Percentiles rank a stretch among this genome's conserved stretches.
Conservation (phyloP, 2,329 filamentous ascomycete species). For the Colletotrichum viniferum region DNA sequence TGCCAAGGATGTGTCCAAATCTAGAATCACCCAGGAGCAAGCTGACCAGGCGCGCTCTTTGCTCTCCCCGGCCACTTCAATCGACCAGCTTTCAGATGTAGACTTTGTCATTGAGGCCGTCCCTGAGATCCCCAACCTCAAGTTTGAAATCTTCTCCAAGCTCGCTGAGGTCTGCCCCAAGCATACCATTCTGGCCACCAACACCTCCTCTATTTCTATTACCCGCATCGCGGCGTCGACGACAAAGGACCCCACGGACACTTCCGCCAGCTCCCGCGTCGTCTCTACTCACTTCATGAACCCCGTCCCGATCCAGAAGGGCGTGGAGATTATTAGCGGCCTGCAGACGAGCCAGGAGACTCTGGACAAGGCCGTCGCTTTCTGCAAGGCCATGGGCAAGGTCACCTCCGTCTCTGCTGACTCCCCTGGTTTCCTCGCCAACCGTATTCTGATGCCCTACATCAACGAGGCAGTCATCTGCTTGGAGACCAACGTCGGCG, state of each 20-base stretch:
- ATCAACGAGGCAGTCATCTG: conserved; percentile 99
- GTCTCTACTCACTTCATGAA: conserved; percentile 99
- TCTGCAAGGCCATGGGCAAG: conserved; percentile 94
- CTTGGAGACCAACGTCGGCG: conserved; percentile 89
- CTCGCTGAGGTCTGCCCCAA: conserved; percentile 81
- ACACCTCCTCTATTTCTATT: conserved; percentile 98
- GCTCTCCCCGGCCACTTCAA: conserved; percentile 71
- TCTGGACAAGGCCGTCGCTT: conserved; percentile 79
- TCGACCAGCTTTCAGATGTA: conserved; percentile 79
- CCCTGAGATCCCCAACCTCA: conserved; percentile 87
- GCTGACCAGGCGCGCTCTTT: conserved; percentile 75
- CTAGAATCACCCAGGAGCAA: conserved; percentile 81
- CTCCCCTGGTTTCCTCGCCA: conserved; percentile 92
- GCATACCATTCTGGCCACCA: conserved; percentile 92
- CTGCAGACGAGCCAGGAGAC: conserved; percentile 88
- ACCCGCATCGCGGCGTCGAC: conserved; percentile 93
- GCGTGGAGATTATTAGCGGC: conserved; percentile 95
- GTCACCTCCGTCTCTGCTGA: conserved; percentile 86
- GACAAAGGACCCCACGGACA: conserved; percentile 76
- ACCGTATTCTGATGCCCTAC: conserved; percentile 97
- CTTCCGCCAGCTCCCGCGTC: conserved; percentile 83
- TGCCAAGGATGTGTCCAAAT: conserved; percentile 89
- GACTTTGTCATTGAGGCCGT: conserved; percentile 99
- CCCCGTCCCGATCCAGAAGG: conserved; percentile 94
- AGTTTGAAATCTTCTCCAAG: conserved; percentile 83